phyloP scores from a whole-genome alignment of 2,329 filamentous ascomycete genomes.

The Dendrostoma leiphaemia region DNA sequence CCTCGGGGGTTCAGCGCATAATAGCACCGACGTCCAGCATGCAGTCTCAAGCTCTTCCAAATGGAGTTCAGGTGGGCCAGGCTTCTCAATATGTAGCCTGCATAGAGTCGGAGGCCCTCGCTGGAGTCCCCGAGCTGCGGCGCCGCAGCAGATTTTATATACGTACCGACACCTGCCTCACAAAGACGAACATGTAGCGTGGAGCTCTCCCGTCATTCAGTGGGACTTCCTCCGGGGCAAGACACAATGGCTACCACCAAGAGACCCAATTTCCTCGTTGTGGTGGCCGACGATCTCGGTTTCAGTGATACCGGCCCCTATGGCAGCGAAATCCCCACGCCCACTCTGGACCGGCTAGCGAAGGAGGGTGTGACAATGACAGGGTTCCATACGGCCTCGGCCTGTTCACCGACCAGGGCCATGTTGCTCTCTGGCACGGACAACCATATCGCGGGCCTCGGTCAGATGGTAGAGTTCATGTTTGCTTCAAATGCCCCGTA shows the following conservation, averaged over 20 bases:
- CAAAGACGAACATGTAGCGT: no score
- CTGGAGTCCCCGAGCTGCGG: no score
- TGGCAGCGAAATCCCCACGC: conserved; percentile 56
- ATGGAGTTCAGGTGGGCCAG: no score
- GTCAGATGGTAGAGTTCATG: conserved; percentile 48
- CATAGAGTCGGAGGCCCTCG: no score
- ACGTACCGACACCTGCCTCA: no score
- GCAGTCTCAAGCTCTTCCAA: no score
- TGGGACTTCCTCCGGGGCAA: no score
- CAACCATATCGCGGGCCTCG: conserved; percentile 52
- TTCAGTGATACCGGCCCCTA: conserved; percentile 34
- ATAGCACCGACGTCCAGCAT: no score
- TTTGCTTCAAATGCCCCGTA: conserved; percentile 28
- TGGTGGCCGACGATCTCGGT: conserved; percentile 28
- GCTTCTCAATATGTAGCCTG: no score
- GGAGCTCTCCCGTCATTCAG: no score
- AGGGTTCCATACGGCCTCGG: conserved; percentile 57
- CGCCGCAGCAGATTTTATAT: no score
- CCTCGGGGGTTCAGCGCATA: no score
- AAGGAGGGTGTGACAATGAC: conserved; percentile 50
- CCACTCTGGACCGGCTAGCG: conserved; percentile 51
- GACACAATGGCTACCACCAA: neutral
- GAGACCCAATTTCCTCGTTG: conserved; percentile 27
- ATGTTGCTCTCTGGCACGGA: conserved; percentile 62
- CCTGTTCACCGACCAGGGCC: conserved; percentile 55